Conservation (phyloP, 768 basidiomycete genomes). For the Grammothele lineata region DNA sequence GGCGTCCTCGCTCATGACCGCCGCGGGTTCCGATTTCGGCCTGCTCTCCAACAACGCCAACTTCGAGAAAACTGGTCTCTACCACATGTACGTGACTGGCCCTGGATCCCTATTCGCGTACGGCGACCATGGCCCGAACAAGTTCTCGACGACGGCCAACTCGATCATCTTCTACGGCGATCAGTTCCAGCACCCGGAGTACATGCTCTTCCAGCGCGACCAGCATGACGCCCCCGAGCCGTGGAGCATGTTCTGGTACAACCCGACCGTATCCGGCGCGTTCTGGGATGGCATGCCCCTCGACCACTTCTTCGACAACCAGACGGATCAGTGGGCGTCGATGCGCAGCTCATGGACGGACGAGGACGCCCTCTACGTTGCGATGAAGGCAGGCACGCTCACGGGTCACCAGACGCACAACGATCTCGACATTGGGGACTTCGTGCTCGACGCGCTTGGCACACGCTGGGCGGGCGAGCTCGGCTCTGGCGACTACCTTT, state of each 20-base stretch:
- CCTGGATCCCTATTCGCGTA: slow-evolving; percentile 80
- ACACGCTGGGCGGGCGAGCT: slow-evolving; percentile 93
- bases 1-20: slow-evolving; percentile 74
- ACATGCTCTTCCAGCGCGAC: slow-evolving; percentile 86
- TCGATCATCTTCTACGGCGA: slow-evolving; percentile 72
- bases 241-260: slow-evolving; percentile 81
- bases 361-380: slow-evolving; percentile 74
- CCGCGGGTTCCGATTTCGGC: slow-evolving; percentile 79
- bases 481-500: slow-evolving; percentile 81
- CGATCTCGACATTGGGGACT: slow-evolving; percentile 91
- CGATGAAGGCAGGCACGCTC: slow-evolving; percentile 80
- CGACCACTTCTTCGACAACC: slow-evolving; percentile 76
- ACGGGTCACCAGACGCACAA: slow-evolving; percentile 90
- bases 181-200: slow-evolving; percentile 64
- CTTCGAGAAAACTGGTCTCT: slow-evolving; percentile 68
- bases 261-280: slow-evolving; percentile 75
- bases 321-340: slow-evolving; percentile 78
- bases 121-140: slow-evolving; percentile 90
- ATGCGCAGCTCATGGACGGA: slow-evolving; percentile 95
- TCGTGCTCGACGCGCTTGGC: slow-evolving; percentile 90
- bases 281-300: slow-evolving; percentile 87
- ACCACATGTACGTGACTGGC: slow-evolving; percentile 86
- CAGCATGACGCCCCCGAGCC: slow-evolving; percentile 53
- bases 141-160: slow-evolving; percentile 93
- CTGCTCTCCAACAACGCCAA: slow-evolving; percentile 65